These are phyloP conservation scores for Exobasidium rhododendri DNA, from an alignment of 1,284 basidiomycete genomes.

Conservation along the genomic window DNA sequence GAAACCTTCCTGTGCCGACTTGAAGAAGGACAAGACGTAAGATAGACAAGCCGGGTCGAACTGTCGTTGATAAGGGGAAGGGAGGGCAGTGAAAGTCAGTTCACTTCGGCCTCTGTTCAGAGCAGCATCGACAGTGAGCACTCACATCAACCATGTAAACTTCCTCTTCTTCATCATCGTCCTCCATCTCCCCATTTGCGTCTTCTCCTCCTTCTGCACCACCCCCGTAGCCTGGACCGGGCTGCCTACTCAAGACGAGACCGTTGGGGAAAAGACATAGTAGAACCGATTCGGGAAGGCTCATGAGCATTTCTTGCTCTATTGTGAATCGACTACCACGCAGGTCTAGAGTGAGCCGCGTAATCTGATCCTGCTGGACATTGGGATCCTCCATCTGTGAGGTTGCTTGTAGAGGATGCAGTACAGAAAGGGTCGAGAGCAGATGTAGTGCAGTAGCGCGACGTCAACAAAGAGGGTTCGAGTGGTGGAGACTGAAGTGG, in stretches of 20 bases:
- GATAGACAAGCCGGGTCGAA: constrained; percentile 96
- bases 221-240: constrained; percentile 32
- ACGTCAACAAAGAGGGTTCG: no score
- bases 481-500: no score
- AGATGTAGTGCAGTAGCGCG: no score
- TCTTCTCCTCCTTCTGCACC: constrained; percentile 57
- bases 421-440: no score
- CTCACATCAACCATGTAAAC: constrained; percentile 92
- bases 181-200: constrained; percentile 62
- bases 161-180: constrained; percentile 84
- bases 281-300: constrained; percentile 91
- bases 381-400: constrained; percentile 1
- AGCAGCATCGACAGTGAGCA: no score
- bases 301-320: constrained; percentile 97
- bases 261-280: constrained; percentile 97
- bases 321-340: constrained; percentile 88
- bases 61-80: constrained; percentile 60
- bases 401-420: background rate
- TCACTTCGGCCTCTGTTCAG: background rate
- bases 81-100: no score
- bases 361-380: constrained; percentile 57
- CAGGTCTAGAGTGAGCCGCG: constrained; percentile 83
- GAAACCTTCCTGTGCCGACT: constrained; percentile 78
- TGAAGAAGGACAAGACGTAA: constrained; percentile 88
- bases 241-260: constrained; percentile 83